Conservation (phyloP, 1,284 basidiomycete genomes). For the Clitocybe nebularis region DNA sequence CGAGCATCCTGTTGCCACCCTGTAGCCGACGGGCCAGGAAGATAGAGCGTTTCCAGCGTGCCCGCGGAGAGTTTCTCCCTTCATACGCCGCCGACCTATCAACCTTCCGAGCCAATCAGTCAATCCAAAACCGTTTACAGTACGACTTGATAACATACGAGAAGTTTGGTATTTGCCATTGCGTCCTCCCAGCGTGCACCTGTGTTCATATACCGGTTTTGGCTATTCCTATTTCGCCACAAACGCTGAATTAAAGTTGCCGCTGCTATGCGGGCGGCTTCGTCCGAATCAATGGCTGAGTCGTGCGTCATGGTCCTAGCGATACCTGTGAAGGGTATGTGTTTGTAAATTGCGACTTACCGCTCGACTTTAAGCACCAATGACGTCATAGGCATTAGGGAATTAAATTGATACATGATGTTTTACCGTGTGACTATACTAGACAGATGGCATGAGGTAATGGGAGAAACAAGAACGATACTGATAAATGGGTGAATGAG, state of each 20-base stretch:
- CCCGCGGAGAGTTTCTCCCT: slow-evolving; percentile 38
- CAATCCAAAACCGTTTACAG: too few species aligned
- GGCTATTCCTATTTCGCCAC: slow-evolving; percentile 26
- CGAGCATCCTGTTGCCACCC: slow-evolving; percentile 39
- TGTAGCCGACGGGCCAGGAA: slow-evolving; percentile 39
- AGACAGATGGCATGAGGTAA: slow-evolving; percentile 18
- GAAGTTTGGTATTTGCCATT: slow-evolving; percentile 33
- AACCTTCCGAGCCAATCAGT: too few species aligned
- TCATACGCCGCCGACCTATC: slow-evolving; percentile 36
- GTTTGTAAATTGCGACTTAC: too few species aligned
- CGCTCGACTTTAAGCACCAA: background rate
- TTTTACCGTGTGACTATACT: slow-evolving; percentile 27
- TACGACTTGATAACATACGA: slow-evolving; percentile 25
- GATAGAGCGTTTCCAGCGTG: slow-evolving; percentile 45
- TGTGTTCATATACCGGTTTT: slow-evolving; percentile 26
- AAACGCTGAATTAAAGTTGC: slow-evolving; percentile 28
- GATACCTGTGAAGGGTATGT: too few species aligned
- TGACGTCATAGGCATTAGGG: slow-evolving; percentile 21
- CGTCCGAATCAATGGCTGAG: slow-evolving; percentile 20
- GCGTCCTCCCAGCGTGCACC: slow-evolving; percentile 44
- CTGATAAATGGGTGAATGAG: slow-evolving; percentile 15
- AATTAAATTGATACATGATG: slow-evolving; percentile 29
- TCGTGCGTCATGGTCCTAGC: too few species aligned
- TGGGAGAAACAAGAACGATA: slow-evolving; percentile 14
- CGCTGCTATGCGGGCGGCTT: slow-evolving; percentile 20